Percentiles rank a stretch among this genome's conserved stretches.
phyloP scores from a whole-genome alignment of 1,139 yeast genomes.

The Yamadazyma blattariae region DNA sequence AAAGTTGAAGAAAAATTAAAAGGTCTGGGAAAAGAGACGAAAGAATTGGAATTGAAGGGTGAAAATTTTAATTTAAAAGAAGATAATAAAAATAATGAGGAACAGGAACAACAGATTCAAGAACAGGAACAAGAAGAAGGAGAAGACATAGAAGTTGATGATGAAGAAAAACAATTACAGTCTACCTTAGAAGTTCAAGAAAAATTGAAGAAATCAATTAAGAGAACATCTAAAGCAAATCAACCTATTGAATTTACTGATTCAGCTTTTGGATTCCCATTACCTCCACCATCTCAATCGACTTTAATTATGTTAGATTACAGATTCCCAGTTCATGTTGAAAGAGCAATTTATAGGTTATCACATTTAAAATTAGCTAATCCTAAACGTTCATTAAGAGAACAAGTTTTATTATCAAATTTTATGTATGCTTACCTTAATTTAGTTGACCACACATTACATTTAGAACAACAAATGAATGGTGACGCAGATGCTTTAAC shows the following conservation, averaged over 20 bases:
- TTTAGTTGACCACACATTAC: conserved; percentile 84
- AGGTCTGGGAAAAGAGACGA: conserved; percentile 7
- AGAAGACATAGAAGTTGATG: conserved; percentile 5
- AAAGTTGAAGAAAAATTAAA: not conserved
- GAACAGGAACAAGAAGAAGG: conserved; percentile 2
- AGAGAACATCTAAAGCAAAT: conserved; percentile 48
- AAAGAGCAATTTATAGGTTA: conserved; percentile 88
- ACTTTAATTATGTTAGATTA: conserved; percentile 77
- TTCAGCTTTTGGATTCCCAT: conserved; percentile 82
- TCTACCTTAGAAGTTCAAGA: conserved; percentile 46
- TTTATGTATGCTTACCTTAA: conserved; percentile 97
- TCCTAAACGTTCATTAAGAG: conserved; percentile 84
- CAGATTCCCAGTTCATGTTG: conserved; percentile 91
- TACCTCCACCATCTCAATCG: conserved; percentile 75
- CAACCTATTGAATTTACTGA: conserved; percentile 78
- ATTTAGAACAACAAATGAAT: conserved; percentile 55
- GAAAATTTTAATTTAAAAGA: not conserved
- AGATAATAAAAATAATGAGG: conserved; percentile 4
- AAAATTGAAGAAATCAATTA: conserved; percentile 43
- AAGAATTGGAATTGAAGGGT: conserved; percentile 6
- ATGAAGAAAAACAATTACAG: conserved; percentile 22
- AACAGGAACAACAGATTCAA: conserved; percentile 3
- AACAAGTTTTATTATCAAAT: conserved; percentile 88
- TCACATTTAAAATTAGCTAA: conserved; percentile 92
- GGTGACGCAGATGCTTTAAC: conserved; percentile 16